These are phyloP conservation scores for Coemansia sp. DNA, from an alignment of 192 early-diverging fungal species.

Conservation along the genomic window DNA sequence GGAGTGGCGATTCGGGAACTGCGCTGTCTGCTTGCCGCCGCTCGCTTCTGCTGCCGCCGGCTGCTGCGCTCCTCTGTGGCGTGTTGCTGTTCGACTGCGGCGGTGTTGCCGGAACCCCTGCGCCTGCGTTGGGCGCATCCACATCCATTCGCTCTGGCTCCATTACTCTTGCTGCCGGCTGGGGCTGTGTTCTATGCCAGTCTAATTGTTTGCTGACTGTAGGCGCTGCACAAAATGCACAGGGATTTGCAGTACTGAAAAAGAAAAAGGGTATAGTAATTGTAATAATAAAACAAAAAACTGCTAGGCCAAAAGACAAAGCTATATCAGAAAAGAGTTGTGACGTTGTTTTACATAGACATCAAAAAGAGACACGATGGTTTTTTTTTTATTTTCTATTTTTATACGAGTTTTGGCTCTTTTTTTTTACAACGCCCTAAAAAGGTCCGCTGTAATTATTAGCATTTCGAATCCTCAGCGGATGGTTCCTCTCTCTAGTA, in stretches of 20 bases:
- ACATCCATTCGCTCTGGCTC: slow-evolving; percentile 33
- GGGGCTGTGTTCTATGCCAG: too few relatives aligned
- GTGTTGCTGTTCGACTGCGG: slow-evolving; percentile 34
- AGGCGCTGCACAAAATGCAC: neutral
- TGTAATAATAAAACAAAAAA: neutral
- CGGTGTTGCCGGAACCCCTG: slow-evolving; percentile 28
- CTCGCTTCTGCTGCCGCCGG: neutral
- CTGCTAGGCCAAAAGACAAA: too few relatives aligned
- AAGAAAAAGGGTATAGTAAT: neutral
- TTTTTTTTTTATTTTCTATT: too few relatives aligned
- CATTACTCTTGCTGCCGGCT: slow-evolving; percentile 6
- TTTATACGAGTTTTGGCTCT: too few relatives aligned
- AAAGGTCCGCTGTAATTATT: too few relatives aligned
- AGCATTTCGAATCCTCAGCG: too few relatives aligned
- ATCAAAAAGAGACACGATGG: too few relatives aligned
- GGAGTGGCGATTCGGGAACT: slow-evolving; percentile 36
- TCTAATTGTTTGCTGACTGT: neutral
- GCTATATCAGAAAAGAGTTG: too few relatives aligned
- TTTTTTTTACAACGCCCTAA: too few relatives aligned
- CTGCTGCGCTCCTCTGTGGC: slow-evolving; percentile 22
- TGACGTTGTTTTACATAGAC: too few relatives aligned
- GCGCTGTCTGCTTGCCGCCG: slow-evolving; percentile 33
- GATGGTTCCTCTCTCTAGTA: too few relatives aligned
- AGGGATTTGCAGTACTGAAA: neutral
- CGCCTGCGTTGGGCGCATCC: slow-evolving; percentile 18